A percentile compares a stretch with the other conserved stretches of the same genome.
Evolutionary conservation across 805 yeast species (phyloP).

Genomic region (Sungouiozyma intestinalis): DNA sequence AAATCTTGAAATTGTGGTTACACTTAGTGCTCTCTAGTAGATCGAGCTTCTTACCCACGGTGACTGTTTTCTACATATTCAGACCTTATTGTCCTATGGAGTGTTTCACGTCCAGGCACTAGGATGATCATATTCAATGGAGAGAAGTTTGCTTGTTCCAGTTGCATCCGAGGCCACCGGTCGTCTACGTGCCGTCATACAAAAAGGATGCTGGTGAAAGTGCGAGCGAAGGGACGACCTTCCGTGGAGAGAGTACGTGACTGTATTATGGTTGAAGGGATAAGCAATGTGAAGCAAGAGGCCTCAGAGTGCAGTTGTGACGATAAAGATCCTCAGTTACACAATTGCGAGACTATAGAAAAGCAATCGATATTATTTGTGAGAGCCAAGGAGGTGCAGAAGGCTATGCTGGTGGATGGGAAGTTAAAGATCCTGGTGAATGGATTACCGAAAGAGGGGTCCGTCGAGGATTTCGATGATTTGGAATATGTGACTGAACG

Average conservation of each 20-base stretch:
- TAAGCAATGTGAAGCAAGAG: slow-evolving; percentile 15
- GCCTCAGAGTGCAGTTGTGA: slow-evolving; percentile 4
- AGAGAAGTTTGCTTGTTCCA: slow-evolving; percentile 71
- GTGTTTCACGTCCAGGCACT: neutral
- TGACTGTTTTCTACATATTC: no score
- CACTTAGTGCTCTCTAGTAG: no score
- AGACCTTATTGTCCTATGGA: neutral
- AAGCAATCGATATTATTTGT: slow-evolving; percentile 24
- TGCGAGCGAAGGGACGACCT: slow-evolving; percentile 86
- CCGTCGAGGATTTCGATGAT: neutral
- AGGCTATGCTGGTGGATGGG: slow-evolving; percentile 23
- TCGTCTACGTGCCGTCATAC: slow-evolving; percentile 81
- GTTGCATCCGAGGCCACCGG: slow-evolving; percentile 88
- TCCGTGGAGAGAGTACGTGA: slow-evolving; percentile 35
- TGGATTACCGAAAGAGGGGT: slow-evolving; percentile 1
- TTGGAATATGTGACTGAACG: slow-evolving; percentile 18
- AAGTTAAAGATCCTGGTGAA: slow-evolving; percentile 21
- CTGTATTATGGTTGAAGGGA: slow-evolving; percentile 24
- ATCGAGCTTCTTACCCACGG: no score
- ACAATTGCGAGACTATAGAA: slow-evolving; percentile 15
- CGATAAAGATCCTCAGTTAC: slow-evolving; percentile 2
- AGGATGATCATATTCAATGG: slow-evolving; percentile 69
- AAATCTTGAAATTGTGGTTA: no score
- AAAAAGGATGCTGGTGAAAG: slow-evolving; percentile 70
- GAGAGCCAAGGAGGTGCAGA: slow-evolving; percentile 17